Conservation (phyloP, 2,329 filamentous ascomycete genomes). For the Paecilomyces dactylethromorphus region DNA sequence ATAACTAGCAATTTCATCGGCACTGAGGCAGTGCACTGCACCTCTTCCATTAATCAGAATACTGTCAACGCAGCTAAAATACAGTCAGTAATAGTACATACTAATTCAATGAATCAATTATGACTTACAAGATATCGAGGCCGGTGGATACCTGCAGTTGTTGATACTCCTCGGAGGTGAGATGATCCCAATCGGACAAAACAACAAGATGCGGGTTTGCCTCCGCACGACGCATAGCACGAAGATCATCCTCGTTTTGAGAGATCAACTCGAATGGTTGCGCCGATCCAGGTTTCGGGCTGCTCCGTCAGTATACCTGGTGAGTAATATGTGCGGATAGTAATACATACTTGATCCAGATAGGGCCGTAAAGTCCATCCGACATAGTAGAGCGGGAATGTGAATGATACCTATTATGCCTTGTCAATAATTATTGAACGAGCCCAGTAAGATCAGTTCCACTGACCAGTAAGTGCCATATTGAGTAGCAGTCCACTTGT, state of each 20-base stretch:
- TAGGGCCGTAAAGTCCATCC: conserved; percentile 53
- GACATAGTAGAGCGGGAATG: conserved; percentile 51
- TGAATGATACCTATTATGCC: conserved; percentile 36
- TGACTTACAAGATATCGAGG: conserved; percentile 15
- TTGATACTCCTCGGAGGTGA: conserved; percentile 43
- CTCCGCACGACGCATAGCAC: conserved; percentile 46
- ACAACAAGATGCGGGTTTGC: conserved; percentile 41
- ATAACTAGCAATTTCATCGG: conserved; percentile 34
- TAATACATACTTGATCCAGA: conserved; percentile 18
- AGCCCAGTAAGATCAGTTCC: neutral
- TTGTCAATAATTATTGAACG: neutral
- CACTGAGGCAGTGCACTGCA: conserved; percentile 45
- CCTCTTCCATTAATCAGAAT: conserved; percentile 57
- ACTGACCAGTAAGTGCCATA: conserved; percentile 51
- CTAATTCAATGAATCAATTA: neutral
- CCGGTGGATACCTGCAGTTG: conserved; percentile 17
- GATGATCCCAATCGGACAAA: conserved; percentile 51
- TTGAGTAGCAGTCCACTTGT: conserved; percentile 48
- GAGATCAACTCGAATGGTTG: conserved; percentile 49
- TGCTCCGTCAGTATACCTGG: conserved; percentile 28
- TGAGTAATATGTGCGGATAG: neutral
- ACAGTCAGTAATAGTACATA: conserved; percentile 1
- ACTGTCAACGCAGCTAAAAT: conserved; percentile 52
- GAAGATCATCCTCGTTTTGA: conserved; percentile 28
- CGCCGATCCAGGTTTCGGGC: conserved; percentile 17